Evolutionary conservation across 2,329 filamentous ascomycete species (phyloP), one percentile per base, ranked within the genome.

Genomic region (Daldinia sp.): DNA sequence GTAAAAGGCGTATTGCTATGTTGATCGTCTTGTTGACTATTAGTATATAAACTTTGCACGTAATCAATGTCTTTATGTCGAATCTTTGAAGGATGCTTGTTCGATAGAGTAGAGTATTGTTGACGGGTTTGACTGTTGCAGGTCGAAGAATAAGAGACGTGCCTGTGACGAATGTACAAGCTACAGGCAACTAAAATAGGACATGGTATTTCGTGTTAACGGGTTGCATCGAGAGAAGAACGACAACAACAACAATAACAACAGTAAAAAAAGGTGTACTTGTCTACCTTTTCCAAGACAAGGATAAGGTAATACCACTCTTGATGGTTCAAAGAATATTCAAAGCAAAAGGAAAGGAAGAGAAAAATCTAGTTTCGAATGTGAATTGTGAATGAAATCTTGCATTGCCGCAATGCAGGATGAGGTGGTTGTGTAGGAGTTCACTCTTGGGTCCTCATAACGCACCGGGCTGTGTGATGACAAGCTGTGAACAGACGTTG

Each of bases 391-490:
- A 48, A 48, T 50, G 57, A 67, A 64, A 30, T 65, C 58, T 63
- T 65, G 55, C 67, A 59, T 65, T 67, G 69, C 63, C 59, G 67
- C 59, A 66, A 69, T 70, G 64, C 61, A 72, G 59, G 67, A 67
- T 66, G 67, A 71, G 50, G 63, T 69, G 67, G 67, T 71, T 35
- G 33, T 10, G 50, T 65, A 35, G 37, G 41, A 42, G 46, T 65
- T 60, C 56, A 59, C 53, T 60, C 46, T 46, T 67, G 64, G 60
- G 57, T 55, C 61, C 60, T 69, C 67, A 62, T 58, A 63, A 56
- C 46, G 65, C 65, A 65, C 65, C 46, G 58, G 66, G 66, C 66
- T 69, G 58, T 69, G 69, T 69, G 61, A 67, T 67, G 51, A 68
- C 59, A 70, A 70, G 65, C 56, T 68, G 62, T 61, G 65, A 68